Evolutionary conservation across 768 basidiomycete species (phyloP).

Genomic region (Myochromella boudieri): DNA sequence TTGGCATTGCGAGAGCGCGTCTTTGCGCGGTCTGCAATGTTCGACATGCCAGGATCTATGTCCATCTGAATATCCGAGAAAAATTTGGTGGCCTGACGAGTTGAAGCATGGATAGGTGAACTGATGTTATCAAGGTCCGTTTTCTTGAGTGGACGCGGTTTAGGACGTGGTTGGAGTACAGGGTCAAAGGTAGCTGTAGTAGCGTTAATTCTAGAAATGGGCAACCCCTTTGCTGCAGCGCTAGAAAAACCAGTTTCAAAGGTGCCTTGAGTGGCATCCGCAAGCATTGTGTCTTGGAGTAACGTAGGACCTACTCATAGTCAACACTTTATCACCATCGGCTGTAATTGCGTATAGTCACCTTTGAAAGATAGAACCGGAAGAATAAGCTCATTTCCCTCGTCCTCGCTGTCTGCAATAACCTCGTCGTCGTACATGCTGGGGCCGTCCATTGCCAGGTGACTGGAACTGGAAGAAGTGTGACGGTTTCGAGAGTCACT

Average conservation of each 20-base stretch:
- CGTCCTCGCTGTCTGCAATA: conserved; percentile 51
- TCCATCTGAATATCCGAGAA: conserved; percentile 10
- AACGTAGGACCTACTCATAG: background rate
- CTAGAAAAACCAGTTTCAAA: background rate
- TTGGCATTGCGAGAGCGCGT: conserved; percentile 45
- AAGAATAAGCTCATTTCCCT: conserved; percentile 15
- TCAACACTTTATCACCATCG: background rate
- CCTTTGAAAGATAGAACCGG: no score
- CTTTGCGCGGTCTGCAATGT: conserved; percentile 60
- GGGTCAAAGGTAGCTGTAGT: conserved; percentile 1
- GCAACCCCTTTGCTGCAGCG: background rate
- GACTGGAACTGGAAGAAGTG: background rate
- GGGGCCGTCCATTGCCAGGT: conserved; percentile 11
- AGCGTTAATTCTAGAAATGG: conserved; percentile 1
- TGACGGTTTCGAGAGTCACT: conserved; percentile 9
- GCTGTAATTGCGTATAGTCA: background rate
- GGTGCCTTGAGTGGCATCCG: background rate
- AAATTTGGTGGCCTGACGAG: conserved; percentile 1
- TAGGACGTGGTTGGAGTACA: conserved; percentile 27
- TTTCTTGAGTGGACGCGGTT: conserved; percentile 26
- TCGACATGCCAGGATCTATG: conserved; percentile 23
- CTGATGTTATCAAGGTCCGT: background rate
- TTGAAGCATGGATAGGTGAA: conserved; percentile 1
- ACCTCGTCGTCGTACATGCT: conserved; percentile 35
- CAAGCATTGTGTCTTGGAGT: conserved; percentile 12